Evolutionary conservation across 139 green algal genomes (phyloP), one percentile per base, ranked within the genome.

Genomic region (Chlorella sp.): DNA sequence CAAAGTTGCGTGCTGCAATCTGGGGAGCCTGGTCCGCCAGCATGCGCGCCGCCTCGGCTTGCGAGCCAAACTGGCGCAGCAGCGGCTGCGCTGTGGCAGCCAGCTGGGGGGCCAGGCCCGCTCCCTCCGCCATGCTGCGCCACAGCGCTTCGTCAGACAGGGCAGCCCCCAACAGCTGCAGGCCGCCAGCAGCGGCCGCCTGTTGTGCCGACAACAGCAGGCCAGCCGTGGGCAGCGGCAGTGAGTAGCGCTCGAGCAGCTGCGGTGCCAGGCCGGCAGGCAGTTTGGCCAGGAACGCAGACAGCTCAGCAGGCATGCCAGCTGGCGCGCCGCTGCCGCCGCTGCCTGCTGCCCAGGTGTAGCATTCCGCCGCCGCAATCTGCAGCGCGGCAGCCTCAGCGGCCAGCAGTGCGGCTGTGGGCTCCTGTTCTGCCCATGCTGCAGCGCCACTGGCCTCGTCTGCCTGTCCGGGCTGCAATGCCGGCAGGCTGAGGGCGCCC

Each of bases 321-420:
- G 12, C 60, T 34, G 78, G 32, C 55, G 32, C 30, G 9, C 28
- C 7, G 34, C 55, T 32, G 38, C 60, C n/a, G n/a, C n/a, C n/a
- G 36, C 63, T 20, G 1, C 21, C 78, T 16, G 47, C 72, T 1
- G 74, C 74, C 67, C 74, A 79, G 21, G 51, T 69, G 38, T 70
- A 68, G 64, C 74, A 83, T 13, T 88, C 84, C 25, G 84, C 84
- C 2, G 82, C 72, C 25, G 88, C 68, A 21, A 92, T 85, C 74
- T 92, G 87, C 75, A 92, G 82, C 4, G 84, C 89, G n/a, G 51
- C 74, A 1, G 83, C 78, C 57, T 92, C 81, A 7, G 87, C 81
- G 25, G 82, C 60, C 26, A 90, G 32, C 68, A 72, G 69, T 81
- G 85, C 89, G 3, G 84, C 85, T 1, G 34, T 18, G 0, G 79